These are phyloP conservation scores for Raddia distichophylla DNA, from an alignment of 176 grass and related monocot genomes.

Conservation along the genomic window DNA sequence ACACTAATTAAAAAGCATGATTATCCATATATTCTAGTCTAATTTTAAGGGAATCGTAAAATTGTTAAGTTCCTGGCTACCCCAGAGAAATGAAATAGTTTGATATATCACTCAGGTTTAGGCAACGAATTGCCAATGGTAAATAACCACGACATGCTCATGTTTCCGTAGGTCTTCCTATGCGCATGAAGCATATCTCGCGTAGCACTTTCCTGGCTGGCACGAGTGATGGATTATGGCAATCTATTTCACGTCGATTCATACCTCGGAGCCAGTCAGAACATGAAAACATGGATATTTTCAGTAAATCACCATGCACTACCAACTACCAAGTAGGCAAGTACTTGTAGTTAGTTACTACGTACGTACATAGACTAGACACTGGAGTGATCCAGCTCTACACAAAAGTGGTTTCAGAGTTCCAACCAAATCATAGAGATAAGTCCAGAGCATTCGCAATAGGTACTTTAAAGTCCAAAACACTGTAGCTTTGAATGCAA, in stretches of 20 bases:
- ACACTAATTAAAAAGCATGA: background rate
- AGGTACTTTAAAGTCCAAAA: too few relatives aligned
- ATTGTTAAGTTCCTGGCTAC: conserved; percentile 30
- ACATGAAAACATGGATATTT: background rate
- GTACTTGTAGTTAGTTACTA: background rate
- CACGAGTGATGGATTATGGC: background rate
- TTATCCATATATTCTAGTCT: background rate
- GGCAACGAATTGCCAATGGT: background rate
- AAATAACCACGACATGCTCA: background rate
- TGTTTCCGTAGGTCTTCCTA: background rate
- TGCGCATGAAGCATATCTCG: background rate
- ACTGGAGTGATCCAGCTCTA: background rate
- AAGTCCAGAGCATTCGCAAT: too few relatives aligned
- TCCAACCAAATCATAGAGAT: too few relatives aligned
- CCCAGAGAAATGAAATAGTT: conserved; percentile 14
- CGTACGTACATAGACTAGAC: background rate
- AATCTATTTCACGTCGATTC: background rate
- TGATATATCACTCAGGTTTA: conserved; percentile 1
- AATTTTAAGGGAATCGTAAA: background rate
- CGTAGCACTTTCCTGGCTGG: background rate
- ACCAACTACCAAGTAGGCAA: background rate
- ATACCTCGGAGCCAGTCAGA: background rate
- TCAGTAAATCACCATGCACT: too few relatives aligned
- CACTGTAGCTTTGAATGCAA: too few relatives aligned
- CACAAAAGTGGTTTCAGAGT: background rate